Evolutionary conservation across 2,329 filamentous ascomycete genomes (phyloP).

Genomic region (Aplosporella prunicola): DNA sequence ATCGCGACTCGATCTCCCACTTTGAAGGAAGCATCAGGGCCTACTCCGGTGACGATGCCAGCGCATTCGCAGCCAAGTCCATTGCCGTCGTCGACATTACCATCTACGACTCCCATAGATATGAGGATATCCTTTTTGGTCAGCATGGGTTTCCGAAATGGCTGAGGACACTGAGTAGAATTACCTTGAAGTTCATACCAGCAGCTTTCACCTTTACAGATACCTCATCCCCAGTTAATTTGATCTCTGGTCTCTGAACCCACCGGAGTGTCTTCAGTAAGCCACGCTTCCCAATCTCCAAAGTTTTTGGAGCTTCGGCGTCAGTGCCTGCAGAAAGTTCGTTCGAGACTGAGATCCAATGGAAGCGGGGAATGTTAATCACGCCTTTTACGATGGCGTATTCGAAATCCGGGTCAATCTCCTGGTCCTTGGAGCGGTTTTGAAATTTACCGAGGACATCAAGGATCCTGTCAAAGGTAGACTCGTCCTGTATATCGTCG

Average conservation of each 20-base stretch:
- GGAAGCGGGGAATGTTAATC: slow-evolving; percentile 19
- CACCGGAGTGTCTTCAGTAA: slow-evolving; percentile 17
- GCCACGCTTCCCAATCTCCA: slow-evolving; percentile 16
- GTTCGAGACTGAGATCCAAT: slow-evolving; percentile 12
- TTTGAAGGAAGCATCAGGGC: no score
- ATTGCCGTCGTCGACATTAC: no score
- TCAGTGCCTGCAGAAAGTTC: slow-evolving; percentile 5
- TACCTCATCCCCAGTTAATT: slow-evolving; percentile 11
- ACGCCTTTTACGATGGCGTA: slow-evolving; percentile 17
- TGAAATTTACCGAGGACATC: slow-evolving; percentile 12
- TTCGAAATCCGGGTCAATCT: slow-evolving; percentile 20
- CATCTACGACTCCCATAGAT: no score
- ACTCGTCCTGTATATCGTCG: slow-evolving; percentile 7
- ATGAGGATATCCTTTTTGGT: no score
- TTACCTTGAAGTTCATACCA: no score
- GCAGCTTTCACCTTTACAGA: no score
- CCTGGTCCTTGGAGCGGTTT: not conserved
- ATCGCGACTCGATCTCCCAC: no score
- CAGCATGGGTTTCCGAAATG: no score
- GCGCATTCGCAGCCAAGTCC: no score
- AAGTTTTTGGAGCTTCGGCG: not conserved
- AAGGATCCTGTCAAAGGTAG: not conserved
- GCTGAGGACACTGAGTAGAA: no score
- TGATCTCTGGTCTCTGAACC: slow-evolving; percentile 5
- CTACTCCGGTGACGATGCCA: no score